Conservation (phyloP, 129 eudicot species). For the Pittosporum tobira region DNA sequence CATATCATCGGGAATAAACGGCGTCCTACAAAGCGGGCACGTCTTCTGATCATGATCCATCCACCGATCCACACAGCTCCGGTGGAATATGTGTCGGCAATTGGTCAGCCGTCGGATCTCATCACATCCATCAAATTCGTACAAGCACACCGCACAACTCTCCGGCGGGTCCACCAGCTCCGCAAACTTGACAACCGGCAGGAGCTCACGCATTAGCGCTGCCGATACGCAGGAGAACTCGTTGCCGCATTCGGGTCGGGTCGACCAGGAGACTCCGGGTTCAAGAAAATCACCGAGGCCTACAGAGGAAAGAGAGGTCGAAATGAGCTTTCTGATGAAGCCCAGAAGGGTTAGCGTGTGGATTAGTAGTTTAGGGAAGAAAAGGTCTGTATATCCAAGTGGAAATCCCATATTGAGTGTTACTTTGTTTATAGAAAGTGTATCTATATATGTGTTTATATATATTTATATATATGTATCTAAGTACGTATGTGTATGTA, state of each 20-base stretch:
- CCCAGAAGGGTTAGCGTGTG: conserved; percentile 43
- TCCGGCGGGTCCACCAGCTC: conserved; percentile 54
- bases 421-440: neutral
- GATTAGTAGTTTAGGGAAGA: conserved; percentile 54
- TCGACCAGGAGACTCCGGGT: conserved; percentile 38
- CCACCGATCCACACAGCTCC: conserved; percentile 90
- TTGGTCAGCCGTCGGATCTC: conserved; percentile 81
- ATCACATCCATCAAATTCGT: conserved; percentile 58
- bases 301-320: conserved; percentile 16
- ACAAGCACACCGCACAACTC: conserved; percentile 81
- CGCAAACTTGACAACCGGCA: conserved; percentile 63
- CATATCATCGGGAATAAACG: conserved; percentile 58
- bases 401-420: conserved; percentile 64
- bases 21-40: conserved; percentile 83
- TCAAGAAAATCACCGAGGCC: conserved; percentile 69
- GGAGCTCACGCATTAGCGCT: conserved; percentile 60
- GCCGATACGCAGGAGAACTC: conserved; percentile 42
- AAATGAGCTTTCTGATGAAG: conserved; percentile 36
- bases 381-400: conserved; percentile 53
- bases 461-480: neutral
- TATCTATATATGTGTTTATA: neutral
- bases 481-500: neutral
- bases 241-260: conserved; percentile 19
- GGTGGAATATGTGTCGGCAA: conserved; percentile 79
- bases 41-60: conserved; percentile 93